A percentile compares a stretch with the other conserved stretches of the same genome.
Evolutionary conservation across 2,329 filamentous ascomycete genomes (phyloP).

Genomic region (Cephalotrichum gorgonifer): DNA sequence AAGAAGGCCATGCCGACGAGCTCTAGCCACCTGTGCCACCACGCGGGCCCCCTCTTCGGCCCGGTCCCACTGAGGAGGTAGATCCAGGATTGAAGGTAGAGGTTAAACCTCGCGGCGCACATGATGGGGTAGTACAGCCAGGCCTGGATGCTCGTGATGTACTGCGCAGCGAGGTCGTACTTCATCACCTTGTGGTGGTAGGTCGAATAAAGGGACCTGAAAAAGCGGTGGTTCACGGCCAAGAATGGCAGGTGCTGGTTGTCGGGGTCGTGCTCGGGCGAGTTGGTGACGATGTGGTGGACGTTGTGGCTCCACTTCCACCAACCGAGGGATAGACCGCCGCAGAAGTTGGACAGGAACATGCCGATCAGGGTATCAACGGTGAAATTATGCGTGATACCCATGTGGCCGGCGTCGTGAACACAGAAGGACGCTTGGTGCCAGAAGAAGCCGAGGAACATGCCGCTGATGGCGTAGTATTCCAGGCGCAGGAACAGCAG

Average conservation of each 20-base stretch:
- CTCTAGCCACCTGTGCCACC: conserved; percentile 80
- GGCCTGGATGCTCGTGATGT: conserved; percentile 63
- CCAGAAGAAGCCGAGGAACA: conserved; percentile 78
- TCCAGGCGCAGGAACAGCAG: conserved; percentile 49
- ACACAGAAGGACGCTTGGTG: conserved; percentile 90
- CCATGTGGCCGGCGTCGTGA: conserved; percentile 95
- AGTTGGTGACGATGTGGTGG: conserved; percentile 93
- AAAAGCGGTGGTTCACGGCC: conserved; percentile 72
- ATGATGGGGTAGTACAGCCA: conserved; percentile 79
- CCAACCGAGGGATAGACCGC: conserved; percentile 86
- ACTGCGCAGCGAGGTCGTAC: conserved; percentile 64
- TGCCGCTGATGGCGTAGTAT: conserved; percentile 60
- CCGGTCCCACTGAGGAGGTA: conserved; percentile 62
- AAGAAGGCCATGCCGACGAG: conserved; percentile 67
- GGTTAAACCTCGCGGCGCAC: conserved; percentile 74
- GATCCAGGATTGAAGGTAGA: conserved; percentile 73
- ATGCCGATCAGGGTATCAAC: conserved; percentile 80
- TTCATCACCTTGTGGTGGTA: conserved; percentile 76
- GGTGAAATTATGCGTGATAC: conserved; percentile 85
- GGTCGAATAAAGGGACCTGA: conserved; percentile 62
- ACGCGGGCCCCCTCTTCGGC: conserved; percentile 63
- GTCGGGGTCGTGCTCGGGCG: conserved; percentile 89
- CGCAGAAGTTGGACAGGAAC: conserved; percentile 78
- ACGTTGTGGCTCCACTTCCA: conserved; percentile 97
- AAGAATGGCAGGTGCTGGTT: conserved; percentile 89